Evolutionary conservation across 371 early-diverging fungal species (phyloP).

Genomic region (Ordospora colligata): DNA sequence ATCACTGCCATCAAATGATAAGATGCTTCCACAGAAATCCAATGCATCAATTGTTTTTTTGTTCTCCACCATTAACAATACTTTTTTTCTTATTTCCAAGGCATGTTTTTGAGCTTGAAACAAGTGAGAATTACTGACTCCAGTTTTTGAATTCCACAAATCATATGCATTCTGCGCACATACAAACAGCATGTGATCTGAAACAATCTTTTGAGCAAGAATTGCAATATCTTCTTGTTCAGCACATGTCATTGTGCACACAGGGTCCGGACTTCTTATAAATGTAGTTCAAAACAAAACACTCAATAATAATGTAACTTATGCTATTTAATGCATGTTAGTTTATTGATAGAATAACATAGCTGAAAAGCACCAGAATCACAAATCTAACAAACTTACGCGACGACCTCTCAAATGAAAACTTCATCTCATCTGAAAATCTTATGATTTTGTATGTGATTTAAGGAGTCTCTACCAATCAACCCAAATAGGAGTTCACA

Average conservation of each 20-base stretch:
- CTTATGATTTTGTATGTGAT: background rate
- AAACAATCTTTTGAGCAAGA: background rate
- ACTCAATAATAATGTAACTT: background rate
- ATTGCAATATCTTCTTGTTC: background rate
- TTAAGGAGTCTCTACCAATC: background rate
- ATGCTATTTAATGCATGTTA: background rate
- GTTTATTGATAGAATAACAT: background rate
- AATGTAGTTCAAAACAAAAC: background rate
- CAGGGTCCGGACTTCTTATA: background rate
- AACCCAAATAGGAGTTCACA: background rate
- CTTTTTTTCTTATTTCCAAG: background rate
- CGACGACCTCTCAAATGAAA: background rate
- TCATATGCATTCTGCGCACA: background rate
- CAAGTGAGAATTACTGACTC: no score
- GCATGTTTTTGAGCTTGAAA: no score
- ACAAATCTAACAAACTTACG: background rate
- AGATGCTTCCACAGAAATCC: background rate
- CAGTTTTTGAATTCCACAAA: background rate
- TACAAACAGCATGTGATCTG: slow-evolving; percentile 7
- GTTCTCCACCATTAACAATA: background rate
- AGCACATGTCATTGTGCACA: background rate
- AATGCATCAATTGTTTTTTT: background rate
- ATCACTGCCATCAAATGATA: background rate
- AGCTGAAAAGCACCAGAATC: background rate
- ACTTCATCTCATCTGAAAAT: background rate